Evolutionary conservation across 106 monocot genomes (phyloP), one percentile per base, ranked within the genome.

Genomic region (Amphibolis antarctica): DNA sequence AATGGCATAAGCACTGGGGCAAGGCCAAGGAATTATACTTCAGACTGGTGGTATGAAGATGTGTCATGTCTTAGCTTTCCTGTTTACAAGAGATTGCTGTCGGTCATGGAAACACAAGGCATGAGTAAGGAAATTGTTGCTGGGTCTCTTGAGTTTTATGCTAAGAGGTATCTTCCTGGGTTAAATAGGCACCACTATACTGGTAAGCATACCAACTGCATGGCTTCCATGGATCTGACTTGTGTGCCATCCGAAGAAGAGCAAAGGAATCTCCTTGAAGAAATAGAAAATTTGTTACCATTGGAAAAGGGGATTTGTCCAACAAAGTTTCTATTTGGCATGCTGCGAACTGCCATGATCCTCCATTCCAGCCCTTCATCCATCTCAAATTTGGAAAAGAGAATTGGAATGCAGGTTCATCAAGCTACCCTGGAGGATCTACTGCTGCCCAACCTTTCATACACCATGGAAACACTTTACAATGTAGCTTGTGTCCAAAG

Each of bases 1-100:
- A 69, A 69, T 63, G 71, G 71, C 25, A 71, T 71, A 51, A 71
- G 71, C 63, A 71, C 71, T 0, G 71, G 71, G 42, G 62, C 71
- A 14, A 52, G 71, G 26, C 31, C 52, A 5, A 71, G 31, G 53
- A 71, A 63, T 42, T 62, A 48, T 18, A 15, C 21, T 43, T 53
- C 50, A n/a, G 71, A 53, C 26, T 71, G 71, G 71, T 71, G 71
- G 71, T 63, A 53, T 42, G 71, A 71, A 14, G 71, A 71, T 62
- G 71, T 54, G 5, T 36, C 71, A 13, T 53, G 11, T 22, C 42
- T 71, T 9, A 53, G 36, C 25, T 63, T 71, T 71, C 50, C 62
- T 13, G n/a, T 63, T 15, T 63, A 63, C 43, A 71, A 71, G 62
- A 71, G 63, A 42, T n/a, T 71, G 17, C 53, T 71, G 13, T 71